Evolutionary conservation across 805 yeast genomes (phyloP).

Genomic region (Nakazawaea pomicola): DNA sequence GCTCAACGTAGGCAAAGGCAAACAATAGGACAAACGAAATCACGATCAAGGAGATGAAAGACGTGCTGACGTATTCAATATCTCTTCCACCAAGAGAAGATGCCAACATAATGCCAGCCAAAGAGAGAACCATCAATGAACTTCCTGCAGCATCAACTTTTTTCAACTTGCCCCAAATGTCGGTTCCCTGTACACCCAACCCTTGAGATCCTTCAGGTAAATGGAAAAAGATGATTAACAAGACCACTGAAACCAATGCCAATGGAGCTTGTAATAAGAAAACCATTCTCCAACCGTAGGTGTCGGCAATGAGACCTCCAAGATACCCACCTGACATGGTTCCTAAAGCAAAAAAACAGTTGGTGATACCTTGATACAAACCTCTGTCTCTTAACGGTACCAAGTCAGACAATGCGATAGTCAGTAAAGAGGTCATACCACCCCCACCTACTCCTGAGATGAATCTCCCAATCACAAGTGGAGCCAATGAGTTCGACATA

Average conservation of each 20-base stretch:
- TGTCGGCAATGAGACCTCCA: constrained; percentile 54
- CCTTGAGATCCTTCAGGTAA: constrained; percentile 32
- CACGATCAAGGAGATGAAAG: constrained; percentile 27
- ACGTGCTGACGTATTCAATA: constrained; percentile 32
- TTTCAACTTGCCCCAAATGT: constrained; percentile 41
- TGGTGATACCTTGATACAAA: constrained; percentile 79
- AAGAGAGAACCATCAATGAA: constrained; percentile 36
- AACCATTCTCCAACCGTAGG: constrained; percentile 62
- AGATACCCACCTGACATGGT: constrained; percentile 67
- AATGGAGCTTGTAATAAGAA: constrained; percentile 53
- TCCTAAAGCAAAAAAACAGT: constrained; percentile 75
- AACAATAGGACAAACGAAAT: constrained; percentile 32
- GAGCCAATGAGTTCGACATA: constrained; percentile 37
- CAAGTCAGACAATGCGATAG: constrained; percentile 75
- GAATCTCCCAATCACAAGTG: constrained; percentile 54
- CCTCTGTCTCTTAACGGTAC: constrained; percentile 81
- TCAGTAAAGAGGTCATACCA: constrained; percentile 72
- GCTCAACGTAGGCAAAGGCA: constrained; percentile 38
- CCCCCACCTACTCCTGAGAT: constrained; percentile 91
- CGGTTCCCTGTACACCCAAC: constrained; percentile 24
- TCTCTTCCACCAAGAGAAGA: constrained; percentile 51
- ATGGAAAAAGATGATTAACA: constrained; percentile 32
- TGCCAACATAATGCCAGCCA: constrained; percentile 41
- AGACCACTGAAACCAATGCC: constrained; percentile 37
- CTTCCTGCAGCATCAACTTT: constrained; percentile 55